Percentiles rank a stretch among this genome's conserved stretches.
These are phyloP conservation scores for Starmerella apis DNA, from an alignment of 805 yeast genomes.

Conservation along the genomic window DNA sequence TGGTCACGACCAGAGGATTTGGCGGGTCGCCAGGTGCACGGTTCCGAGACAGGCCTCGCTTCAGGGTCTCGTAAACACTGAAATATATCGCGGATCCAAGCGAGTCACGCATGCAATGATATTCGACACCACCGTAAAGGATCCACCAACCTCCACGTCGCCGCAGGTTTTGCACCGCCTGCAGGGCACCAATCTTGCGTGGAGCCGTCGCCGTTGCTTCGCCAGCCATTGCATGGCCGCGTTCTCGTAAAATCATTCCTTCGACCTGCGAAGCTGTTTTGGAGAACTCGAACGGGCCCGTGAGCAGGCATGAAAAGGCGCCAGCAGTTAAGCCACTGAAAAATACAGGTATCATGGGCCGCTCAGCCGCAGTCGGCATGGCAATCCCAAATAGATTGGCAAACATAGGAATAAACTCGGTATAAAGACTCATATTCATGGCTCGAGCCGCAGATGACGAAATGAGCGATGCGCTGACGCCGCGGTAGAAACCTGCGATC, in stretches of 20 bases:
- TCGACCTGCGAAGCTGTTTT: slow-evolving; percentile 70
- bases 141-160: slow-evolving; percentile 51
- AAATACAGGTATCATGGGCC: slow-evolving; percentile 25
- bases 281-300: slow-evolving; percentile 79
- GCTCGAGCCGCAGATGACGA: slow-evolving; percentile 38
- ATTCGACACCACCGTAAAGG: slow-evolving; percentile 61
- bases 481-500: slow-evolving; percentile 58
- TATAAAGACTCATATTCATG: slow-evolving; percentile 25
- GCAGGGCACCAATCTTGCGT: slow-evolving; percentile 31
- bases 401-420: slow-evolving; percentile 19
- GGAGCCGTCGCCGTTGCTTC: slow-evolving; percentile 1
- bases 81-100: slow-evolving; percentile 64
- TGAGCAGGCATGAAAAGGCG: slow-evolving; percentile 38
- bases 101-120: slow-evolving; percentile 59
- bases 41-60: slow-evolving; percentile 37
- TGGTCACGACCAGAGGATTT: slow-evolving; percentile 40
- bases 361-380: slow-evolving; percentile 16
- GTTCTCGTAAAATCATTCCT: slow-evolving; percentile 32
- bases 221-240: slow-evolving; percentile 17
- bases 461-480: slow-evolving; percentile 61
- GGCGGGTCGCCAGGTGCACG: slow-evolving; percentile 26
- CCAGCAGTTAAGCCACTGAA: slow-evolving; percentile 60
- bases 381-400: slow-evolving; percentile 16
- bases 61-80: slow-evolving; percentile 63
- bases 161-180: slow-evolving; percentile 45